Base-by-base conservation (phyloP, 768 basidiomycete genomes). In the Lactarius psammicola region DNA sequence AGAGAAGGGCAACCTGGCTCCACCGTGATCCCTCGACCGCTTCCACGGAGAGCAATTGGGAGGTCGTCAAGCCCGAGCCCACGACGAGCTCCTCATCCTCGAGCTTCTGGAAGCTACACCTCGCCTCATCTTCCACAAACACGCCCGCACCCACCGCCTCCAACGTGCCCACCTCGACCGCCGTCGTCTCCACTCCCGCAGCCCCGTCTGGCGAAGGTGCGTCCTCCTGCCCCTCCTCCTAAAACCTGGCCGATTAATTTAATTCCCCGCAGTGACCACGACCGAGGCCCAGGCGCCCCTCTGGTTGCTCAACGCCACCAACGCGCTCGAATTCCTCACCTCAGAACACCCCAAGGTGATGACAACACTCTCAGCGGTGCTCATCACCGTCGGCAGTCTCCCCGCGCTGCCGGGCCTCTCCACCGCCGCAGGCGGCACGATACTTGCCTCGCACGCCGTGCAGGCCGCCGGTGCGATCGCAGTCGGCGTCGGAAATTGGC, bases 381-480 rank as follows among this genome's bases (percentile, higher is more conserved):
- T 92, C 65, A 89, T 92, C 72, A 90, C 89, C 2, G 87, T 87
- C 36, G 90, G 90, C 40, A 86, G 87, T 36, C 79, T 92, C 51
- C 90, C 90, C 0, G 77, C 88, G 0, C 82, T 92, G 36, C 90
- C 90, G 26, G 88, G 82, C 2, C 83, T 92, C 71, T 80, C 80
- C 57, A 85, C 85, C 0, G 87, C 86, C 23, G 87, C 85, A 5
- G 89, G 89, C 26, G 90, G 90, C 11, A 87, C 87, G 0, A 78
- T 89, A 59, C 79, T 92, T 40, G 90, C 90, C 11, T 84, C 88
- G 18, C 81, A 86, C 15, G 86, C 90, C 17, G 88, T 85, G 17
- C 90, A 92, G 69, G 90, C 90, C 1, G 85, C 89, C 30, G 90
- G 90, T 11, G 89, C 89, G 1, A 86, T 92, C 65, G 90, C 89